Evolutionary conservation across 2,329 filamentous ascomycete species (phyloP).

Genomic region (Alternaria gaisen): DNA sequence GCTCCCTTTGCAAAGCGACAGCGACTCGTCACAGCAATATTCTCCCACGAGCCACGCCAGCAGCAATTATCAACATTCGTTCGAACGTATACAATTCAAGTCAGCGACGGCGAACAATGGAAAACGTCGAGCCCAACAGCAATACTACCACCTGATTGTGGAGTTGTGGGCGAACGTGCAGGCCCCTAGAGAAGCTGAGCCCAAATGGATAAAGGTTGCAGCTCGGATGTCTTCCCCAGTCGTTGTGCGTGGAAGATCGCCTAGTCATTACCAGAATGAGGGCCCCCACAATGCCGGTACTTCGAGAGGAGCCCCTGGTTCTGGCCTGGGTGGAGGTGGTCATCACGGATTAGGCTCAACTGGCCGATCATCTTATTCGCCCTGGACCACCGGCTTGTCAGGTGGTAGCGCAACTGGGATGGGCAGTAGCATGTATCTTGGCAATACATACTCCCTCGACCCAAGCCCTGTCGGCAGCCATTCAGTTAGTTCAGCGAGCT

Average conservation of each 20-base stretch:
- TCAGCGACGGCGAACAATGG: conserved; percentile 94
- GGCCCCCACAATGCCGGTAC: conserved; percentile 52
- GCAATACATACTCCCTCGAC: conserved; percentile 50
- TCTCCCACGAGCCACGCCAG: conserved; percentile 46
- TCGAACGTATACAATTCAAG: conserved; percentile 94
- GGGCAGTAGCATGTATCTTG: conserved; percentile 46
- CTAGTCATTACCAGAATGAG: conserved; percentile 58
- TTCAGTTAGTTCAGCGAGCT: conserved; percentile 57
- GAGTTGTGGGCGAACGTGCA: conserved; percentile 62
- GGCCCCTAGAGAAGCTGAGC: conserved; percentile 35
- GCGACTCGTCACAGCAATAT: conserved; percentile 43
- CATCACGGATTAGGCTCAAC: conserved; percentile 72
- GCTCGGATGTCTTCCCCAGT: conserved; percentile 48
- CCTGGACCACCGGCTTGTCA: conserved; percentile 45
- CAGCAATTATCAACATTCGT: conserved; percentile 64
- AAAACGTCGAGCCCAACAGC: conserved; percentile 86
- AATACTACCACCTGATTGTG: conserved; percentile 90
- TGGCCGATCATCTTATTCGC: conserved; percentile 58
- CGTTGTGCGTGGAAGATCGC: conserved; percentile 53
- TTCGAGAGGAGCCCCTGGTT: conserved; percentile 45
- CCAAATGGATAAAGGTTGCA: conserved; percentile 50
- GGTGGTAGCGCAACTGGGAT: conserved; percentile 41
- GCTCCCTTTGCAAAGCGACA: conserved; percentile 54
- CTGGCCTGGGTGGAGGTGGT: conserved; percentile 41
- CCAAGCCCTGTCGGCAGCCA: conserved; percentile 53